Conservation (phyloP, 2,329 filamentous ascomycete species). For the Nigrospora osmanthi region DNA sequence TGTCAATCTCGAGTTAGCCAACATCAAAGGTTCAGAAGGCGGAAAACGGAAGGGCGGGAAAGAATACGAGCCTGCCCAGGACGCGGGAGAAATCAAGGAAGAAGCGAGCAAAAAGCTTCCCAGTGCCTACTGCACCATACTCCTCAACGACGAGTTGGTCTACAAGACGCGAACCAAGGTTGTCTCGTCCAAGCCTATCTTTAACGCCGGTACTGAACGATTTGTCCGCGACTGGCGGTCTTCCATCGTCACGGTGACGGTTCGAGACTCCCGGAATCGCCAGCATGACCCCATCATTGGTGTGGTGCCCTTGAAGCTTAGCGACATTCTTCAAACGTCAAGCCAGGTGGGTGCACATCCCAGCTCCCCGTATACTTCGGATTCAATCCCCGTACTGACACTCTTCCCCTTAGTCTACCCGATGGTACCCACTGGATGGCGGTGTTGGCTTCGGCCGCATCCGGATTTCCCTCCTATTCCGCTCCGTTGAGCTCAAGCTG, state of each 20-base stretch:
- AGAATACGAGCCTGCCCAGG: conserved; percentile 83
- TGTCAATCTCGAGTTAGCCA: conserved; percentile 86
- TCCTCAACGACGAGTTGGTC: conserved; percentile 79
- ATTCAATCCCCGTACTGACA: too few relatives aligned
- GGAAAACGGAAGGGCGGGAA: conserved; percentile 69
- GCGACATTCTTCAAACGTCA: conserved; percentile 78
- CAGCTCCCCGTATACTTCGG: too few relatives aligned
- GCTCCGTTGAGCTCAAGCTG: conserved; percentile 77
- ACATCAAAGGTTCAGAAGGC: conserved; percentile 70
- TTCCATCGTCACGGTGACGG: conserved; percentile 75
- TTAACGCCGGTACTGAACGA: conserved; percentile 90
- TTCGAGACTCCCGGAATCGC: conserved; percentile 80
- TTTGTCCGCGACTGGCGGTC: conserved; percentile 94
- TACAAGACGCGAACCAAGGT: conserved; percentile 96
- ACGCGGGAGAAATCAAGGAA: conserved; percentile 77
- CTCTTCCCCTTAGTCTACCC: conserved; percentile 39
- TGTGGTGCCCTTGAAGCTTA: conserved; percentile 80
- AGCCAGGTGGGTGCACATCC: conserved; percentile 49
- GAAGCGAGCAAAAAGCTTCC: conserved; percentile 75
- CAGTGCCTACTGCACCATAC: conserved; percentile 88
- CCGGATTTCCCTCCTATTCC: conserved; percentile 82
- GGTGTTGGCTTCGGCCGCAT: conserved; percentile 88
- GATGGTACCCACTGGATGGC: conserved; percentile 95
- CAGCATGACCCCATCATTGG: conserved; percentile 94
- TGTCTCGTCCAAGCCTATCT: conserved; percentile 89